Evolutionary conservation across 2,329 filamentous ascomycete genomes (phyloP).

Genomic region (Colletotrichum trifolii): DNA sequence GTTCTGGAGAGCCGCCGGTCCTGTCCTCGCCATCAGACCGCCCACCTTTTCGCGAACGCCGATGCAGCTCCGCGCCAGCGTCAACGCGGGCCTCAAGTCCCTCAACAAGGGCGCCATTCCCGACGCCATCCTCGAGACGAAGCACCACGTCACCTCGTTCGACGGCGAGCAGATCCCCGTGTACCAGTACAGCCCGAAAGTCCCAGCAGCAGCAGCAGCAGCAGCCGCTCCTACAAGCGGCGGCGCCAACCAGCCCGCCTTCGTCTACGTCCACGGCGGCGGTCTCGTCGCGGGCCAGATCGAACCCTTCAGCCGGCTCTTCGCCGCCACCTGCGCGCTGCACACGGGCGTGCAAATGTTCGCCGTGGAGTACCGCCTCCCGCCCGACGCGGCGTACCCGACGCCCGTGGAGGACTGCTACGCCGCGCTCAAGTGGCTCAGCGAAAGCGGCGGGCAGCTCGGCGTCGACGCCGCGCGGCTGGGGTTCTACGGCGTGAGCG

Average conservation of each 20-base stretch:
- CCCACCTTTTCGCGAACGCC: slow-evolving; percentile 6
- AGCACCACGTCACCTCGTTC: slow-evolving; percentile 12
- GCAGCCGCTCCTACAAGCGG: too few relatives aligned
- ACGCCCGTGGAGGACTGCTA: slow-evolving; percentile 51
- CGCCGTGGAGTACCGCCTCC: slow-evolving; percentile 54
- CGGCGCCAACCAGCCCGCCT: slow-evolving; percentile 39
- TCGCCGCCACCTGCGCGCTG: slow-evolving; percentile 21
- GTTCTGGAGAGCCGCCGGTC: slow-evolving; percentile 24
- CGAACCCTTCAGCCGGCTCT: slow-evolving; percentile 38
- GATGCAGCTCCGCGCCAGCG: slow-evolving; percentile 1
- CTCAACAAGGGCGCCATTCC: neutral
- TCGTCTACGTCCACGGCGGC: slow-evolving; percentile 57
- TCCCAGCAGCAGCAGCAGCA: too few relatives aligned
- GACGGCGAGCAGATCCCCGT: slow-evolving; percentile 26
- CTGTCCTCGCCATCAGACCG: slow-evolving; percentile 26
- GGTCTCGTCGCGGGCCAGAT: slow-evolving; percentile 50
- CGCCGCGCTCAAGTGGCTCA: slow-evolving; percentile 42
- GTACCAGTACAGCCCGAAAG: slow-evolving; percentile 7
- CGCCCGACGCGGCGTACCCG: slow-evolving; percentile 54
- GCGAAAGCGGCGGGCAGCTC: slow-evolving; percentile 37
- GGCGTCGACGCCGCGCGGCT: slow-evolving; percentile 39
- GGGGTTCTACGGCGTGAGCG: slow-evolving; percentile 40
- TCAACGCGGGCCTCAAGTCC: slow-evolving; percentile 9
- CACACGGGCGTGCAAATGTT: slow-evolving; percentile 48
- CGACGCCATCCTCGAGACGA: slow-evolving; percentile 14